A percentile compares a stretch with the other conserved stretches of the same genome.
These are phyloP conservation scores for Parascedosporium putredinis DNA, from an alignment of 2,329 filamentous ascomycete genomes.

Conservation along the genomic window DNA sequence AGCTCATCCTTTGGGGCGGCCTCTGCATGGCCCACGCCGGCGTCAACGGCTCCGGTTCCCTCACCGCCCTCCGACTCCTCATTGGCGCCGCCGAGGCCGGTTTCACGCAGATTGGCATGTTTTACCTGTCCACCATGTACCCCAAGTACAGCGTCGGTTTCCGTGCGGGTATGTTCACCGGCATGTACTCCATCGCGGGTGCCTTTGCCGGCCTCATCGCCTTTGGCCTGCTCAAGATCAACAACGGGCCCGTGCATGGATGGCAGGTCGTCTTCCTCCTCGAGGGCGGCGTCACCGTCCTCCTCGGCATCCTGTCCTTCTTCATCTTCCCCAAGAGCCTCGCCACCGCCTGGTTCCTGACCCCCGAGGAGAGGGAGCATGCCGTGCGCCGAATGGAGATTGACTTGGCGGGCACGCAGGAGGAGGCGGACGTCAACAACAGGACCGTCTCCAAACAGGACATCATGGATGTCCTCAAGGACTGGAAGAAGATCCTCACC, in stretches of 20 bases:
- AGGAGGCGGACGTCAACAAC: background rate
- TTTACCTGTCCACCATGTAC: slow-evolving; percentile 14
- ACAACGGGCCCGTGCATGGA: background rate
- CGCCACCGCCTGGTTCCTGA: slow-evolving; percentile 2
- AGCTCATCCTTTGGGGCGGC: slow-evolving; percentile 13
- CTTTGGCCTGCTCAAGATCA: slow-evolving; percentile 28
- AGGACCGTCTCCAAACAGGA: background rate
- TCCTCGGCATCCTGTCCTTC: background rate
- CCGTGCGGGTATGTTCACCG: slow-evolving; percentile 12
- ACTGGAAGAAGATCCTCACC: slow-evolving; percentile 5
- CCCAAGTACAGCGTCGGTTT: slow-evolving; percentile 13
- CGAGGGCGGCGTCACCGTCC: slow-evolving; percentile 3
- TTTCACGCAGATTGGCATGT: slow-evolving; percentile 15
- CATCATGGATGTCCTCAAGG: background rate
- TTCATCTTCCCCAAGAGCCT: slow-evolving; percentile 4
- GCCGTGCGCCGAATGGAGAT: slow-evolving; percentile 1
- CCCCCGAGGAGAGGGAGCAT: background rate
- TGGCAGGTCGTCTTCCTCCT: slow-evolving; percentile 3
- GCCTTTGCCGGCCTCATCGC: slow-evolving; percentile 31
- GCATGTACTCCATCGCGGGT: slow-evolving; percentile 18
- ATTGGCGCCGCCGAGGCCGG: slow-evolving; percentile 14
- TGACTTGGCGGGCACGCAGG: background rate
- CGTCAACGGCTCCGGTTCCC: slow-evolving; percentile 8
- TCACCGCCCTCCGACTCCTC: slow-evolving; percentile 14
- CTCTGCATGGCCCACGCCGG: slow-evolving; percentile 14